Percentiles rank a stretch among this genome's conserved stretches.
Evolutionary conservation across 2,329 filamentous ascomycete species (phyloP).

Genomic region (Botrytis fabae): DNA sequence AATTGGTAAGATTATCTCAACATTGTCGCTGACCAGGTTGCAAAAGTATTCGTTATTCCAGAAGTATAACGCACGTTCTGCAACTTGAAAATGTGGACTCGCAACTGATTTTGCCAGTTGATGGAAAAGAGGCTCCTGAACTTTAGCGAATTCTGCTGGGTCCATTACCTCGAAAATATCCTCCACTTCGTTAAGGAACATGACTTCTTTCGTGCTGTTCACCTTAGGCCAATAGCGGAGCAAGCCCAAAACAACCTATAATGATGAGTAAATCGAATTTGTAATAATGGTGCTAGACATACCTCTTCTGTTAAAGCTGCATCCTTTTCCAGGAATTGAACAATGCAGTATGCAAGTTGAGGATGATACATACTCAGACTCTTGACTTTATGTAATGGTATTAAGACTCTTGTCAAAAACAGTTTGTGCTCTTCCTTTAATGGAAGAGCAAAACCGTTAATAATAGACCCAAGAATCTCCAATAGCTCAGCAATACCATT

Average conservation of each 20-base stretch:
- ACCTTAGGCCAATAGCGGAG: slow-evolving; percentile 98
- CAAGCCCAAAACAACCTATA: slow-evolving; percentile 84
- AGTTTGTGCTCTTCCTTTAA: slow-evolving; percentile 99
- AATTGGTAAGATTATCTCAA: slow-evolving; percentile 96
- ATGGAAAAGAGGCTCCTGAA: slow-evolving; percentile 95
- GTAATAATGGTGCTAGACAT: slow-evolving; percentile 39
- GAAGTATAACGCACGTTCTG: slow-evolving; percentile 95
- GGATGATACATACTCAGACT: slow-evolving; percentile 99
- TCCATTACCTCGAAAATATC: slow-evolving; percentile 99
- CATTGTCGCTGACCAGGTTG: slow-evolving; percentile 97
- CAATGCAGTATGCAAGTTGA: slow-evolving; percentile 96
- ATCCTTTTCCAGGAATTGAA: slow-evolving; percentile 98
- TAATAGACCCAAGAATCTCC: slow-evolving; percentile 96
- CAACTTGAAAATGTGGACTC: slow-evolving; percentile 98
- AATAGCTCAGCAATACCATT: slow-evolving; percentile 96
- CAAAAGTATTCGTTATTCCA: slow-evolving; percentile 99
- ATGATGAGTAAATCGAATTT: slow-evolving; percentile 25
- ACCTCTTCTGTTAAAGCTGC: slow-evolving; percentile 95
- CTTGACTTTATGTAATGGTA: slow-evolving; percentile 97
- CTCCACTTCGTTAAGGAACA: slow-evolving; percentile 99
- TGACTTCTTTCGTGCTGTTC: slow-evolving; percentile 99
- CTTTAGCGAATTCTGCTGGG: slow-evolving; percentile 95
- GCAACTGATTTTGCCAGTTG: slow-evolving; percentile 97
- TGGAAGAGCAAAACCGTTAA: slow-evolving; percentile 95
- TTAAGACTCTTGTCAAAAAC: slow-evolving; percentile 88